Base-by-base conservation (phyloP, 345 rosid genomes). In the Linum usitatissimum region DNA sequence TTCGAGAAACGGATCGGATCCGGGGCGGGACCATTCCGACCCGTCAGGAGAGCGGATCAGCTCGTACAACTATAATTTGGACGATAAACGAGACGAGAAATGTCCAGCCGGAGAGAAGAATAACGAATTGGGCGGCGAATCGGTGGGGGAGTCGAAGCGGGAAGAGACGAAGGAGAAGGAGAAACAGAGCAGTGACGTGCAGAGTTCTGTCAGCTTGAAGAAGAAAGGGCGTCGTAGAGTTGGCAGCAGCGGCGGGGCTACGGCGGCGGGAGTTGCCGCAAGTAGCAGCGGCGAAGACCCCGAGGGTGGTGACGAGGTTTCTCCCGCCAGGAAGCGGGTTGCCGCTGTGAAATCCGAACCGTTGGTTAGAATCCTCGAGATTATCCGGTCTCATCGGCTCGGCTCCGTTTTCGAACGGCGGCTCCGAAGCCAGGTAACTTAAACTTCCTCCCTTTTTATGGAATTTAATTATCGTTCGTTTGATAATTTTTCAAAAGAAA, bases 341-440 rank as follows among this genome's bases (percentile, higher is more conserved):
- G 40, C 74, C 55, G 79, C 80, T 39, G 79, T 68, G 64, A 77
- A 81, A 77, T 83, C 83, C 63, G 76, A 73, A 68, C 88, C 86
- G 72, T 78, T 83, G 74, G 48, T 63, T 71, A 77, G 74, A 31
- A 70, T 80, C 57, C 66, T 87, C 54, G 79, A 71, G 67, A 77
- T 75, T 58, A 38, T 84, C 58, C 68, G 77, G 51, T 72, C 83
- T 63, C 83, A 80, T 53, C 72, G 78, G 64, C 71, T 78, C 74
- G 78, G 88, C 76, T 80, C 75, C 49, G 30, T 70, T 17, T 83
- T 84, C 73, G 82, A 80, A 69, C 83, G 83, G 71, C 83, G 86
- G 80, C 83, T 79, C 21, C 64, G 66, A 38, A 68, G 68, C 75
- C 90, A 84, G 95, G 95, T 87, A 79, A 15, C 18, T 49, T 59